phyloP scores from a whole-genome alignment of 257 asterid species.

The Nicotiana benthamiana region DNA sequence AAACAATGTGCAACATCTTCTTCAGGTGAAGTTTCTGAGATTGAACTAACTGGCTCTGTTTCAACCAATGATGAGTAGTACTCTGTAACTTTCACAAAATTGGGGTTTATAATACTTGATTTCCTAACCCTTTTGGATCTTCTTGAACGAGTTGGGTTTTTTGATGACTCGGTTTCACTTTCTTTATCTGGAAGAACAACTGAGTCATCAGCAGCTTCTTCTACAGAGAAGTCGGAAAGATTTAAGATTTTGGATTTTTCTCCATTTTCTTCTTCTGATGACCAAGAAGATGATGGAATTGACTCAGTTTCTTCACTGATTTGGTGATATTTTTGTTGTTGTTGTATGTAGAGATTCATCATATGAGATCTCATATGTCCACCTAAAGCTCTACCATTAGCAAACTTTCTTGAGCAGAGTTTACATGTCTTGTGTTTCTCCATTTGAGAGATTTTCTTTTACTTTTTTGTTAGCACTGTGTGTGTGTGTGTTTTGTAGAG shows the following conservation, averaged over 20 bases:
- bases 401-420: slow-evolving; percentile 52
- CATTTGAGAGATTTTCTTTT: slow-evolving; percentile 24
- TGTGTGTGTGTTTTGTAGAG: not conserved
- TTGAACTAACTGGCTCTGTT: slow-evolving; percentile 50
- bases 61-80: slow-evolving; percentile 21
- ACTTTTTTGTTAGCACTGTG: not conserved
- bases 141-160: slow-evolving; percentile 20
- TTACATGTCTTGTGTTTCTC: slow-evolving; percentile 64
- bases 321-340: not conserved
- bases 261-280: slow-evolving; percentile 2
- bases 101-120: slow-evolving; percentile 13
- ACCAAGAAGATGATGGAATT: slow-evolving; percentile 8
- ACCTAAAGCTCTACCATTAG: slow-evolving; percentile 81
- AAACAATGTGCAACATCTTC: slow-evolving; percentile 74
- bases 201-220: slow-evolving; percentile 12
- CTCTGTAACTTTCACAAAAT: slow-evolving; percentile 14
- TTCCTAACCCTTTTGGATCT: slow-evolving; percentile 45
- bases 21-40: slow-evolving; percentile 58
- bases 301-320: slow-evolving; percentile 24
- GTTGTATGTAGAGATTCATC: slow-evolving; percentile 25
- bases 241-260: slow-evolving; percentile 9
- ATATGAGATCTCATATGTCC: slow-evolving; percentile 95
- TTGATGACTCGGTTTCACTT: slow-evolving; percentile 55
- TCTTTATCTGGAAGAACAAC: slow-evolving; percentile 39
- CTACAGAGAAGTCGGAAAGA: not conserved